These are phyloP conservation scores for Pichia sp. DNA, from an alignment of 1,139 yeast species.

Conservation along the genomic window DNA sequence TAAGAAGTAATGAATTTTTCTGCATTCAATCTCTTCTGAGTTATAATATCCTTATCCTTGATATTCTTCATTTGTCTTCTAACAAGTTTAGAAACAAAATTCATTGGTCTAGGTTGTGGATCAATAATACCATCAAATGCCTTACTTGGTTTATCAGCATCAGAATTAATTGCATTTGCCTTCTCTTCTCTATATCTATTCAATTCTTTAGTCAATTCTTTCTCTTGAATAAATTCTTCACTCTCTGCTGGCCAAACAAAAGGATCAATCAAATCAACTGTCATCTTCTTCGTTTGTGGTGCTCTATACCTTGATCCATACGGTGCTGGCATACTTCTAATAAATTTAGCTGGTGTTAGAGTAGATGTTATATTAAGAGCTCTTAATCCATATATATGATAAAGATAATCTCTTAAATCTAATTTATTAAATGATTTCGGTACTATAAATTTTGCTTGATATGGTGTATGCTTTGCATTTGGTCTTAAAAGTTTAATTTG, in stretches of 20 bases:
- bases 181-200: slow-evolving; percentile 37
- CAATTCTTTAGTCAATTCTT: slow-evolving; percentile 33
- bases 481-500: slow-evolving; percentile 74
- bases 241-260: slow-evolving; percentile 84
- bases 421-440: slow-evolving; percentile 86
- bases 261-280: slow-evolving; percentile 88
- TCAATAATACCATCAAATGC: slow-evolving; percentile 77
- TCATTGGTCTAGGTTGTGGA: slow-evolving; percentile 62
- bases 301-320: slow-evolving; percentile 59
- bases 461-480: slow-evolving; percentile 90
- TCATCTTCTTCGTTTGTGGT: slow-evolving; percentile 88
- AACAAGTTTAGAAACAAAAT: slow-evolving; percentile 54
- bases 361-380: slow-evolving; percentile 85
- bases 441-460: slow-evolving; percentile 89
- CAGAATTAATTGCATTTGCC: slow-evolving; percentile 52
- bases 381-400: slow-evolving; percentile 79
- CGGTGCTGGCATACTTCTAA: slow-evolving; percentile 51
- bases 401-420: slow-evolving; percentile 85
- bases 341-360: slow-evolving; percentile 65
- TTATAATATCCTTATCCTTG: slow-evolving; percentile 29
- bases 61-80: slow-evolving; percentile 37
- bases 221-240: slow-evolving; percentile 29
- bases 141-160: slow-evolving; percentile 55
- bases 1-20: slow-evolving; percentile 27
- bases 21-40: slow-evolving; percentile 22